Percentiles rank a stretch among this genome's conserved stretches.
Evolutionary conservation across 345 rosid species (phyloP).

Genomic region (Camelina hispida): DNA sequence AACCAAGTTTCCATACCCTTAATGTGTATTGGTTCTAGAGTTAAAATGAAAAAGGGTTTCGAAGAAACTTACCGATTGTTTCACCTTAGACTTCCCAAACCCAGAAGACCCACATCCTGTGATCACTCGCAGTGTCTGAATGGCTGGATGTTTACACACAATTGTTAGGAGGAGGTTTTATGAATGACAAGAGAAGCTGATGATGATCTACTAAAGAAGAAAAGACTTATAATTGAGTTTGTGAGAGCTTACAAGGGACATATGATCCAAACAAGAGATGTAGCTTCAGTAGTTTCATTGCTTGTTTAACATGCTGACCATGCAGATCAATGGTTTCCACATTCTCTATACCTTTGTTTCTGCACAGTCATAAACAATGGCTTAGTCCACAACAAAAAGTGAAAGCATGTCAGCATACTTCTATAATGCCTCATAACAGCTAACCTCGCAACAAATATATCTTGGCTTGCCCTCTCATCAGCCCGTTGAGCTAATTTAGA

Average conservation of each 20-base stretch:
- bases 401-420: conserved; percentile 1
- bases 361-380: conserved; percentile 46
- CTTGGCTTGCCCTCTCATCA: conserved; percentile 86
- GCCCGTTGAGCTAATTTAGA: conserved; percentile 67
- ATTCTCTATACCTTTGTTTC: conserved; percentile 83
- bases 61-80: conserved; percentile 70
- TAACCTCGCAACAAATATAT: conserved; percentile 85
- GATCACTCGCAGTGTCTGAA: conserved; percentile 84
- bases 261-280: conserved; percentile 74
- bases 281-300: conserved; percentile 75
- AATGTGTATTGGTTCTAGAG: neutral
- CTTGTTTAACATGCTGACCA: conserved; percentile 93
- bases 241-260: conserved; percentile 65
- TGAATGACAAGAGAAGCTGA: neutral
- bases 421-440: conserved; percentile 33
- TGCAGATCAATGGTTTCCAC: conserved; percentile 89
- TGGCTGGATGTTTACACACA: conserved; percentile 53
- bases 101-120: conserved; percentile 92
- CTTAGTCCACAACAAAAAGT: conserved; percentile 37
- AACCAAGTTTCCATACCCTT: neutral
- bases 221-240: neutral
- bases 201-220: neutral
- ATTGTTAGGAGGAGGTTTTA: conserved; percentile 10
- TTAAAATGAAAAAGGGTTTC: neutral
- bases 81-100: conserved; percentile 80